phyloP scores from a whole-genome alignment of 1,284 basidiomycete genomes.

The Vanrija sp. region DNA sequence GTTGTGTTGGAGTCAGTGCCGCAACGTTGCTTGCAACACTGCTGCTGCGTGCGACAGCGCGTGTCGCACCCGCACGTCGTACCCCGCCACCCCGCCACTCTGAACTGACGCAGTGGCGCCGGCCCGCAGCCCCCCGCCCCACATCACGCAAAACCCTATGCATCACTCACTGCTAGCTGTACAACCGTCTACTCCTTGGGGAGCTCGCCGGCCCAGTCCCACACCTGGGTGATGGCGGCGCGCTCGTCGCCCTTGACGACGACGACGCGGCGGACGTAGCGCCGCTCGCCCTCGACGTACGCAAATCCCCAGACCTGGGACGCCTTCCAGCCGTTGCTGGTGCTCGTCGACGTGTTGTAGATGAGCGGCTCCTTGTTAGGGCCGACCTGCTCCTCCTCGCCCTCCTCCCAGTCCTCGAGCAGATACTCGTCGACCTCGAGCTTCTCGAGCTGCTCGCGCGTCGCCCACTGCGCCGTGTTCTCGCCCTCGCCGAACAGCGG shows the following conservation, averaged over 20 bases:
- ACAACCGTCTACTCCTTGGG: too few species aligned
- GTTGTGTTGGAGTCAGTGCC: too few species aligned
- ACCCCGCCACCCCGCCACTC: too few species aligned
- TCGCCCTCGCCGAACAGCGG: conserved; percentile 6
- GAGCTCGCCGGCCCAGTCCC: too few species aligned
- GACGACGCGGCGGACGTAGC: conserved; percentile 5
- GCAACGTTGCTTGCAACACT: too few species aligned
- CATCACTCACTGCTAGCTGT: too few species aligned
- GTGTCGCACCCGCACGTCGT: too few species aligned
- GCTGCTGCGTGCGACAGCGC: too few species aligned
- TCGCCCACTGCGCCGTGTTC: background rate
- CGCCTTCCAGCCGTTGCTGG: conserved; percentile 3
- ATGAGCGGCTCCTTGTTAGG: background rate
- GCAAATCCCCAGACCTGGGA: conserved; percentile 12
- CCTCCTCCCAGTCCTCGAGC: background rate
- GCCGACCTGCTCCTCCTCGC: conserved; percentile 1
- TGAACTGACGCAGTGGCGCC: too few species aligned
- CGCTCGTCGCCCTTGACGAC: conserved; percentile 3
- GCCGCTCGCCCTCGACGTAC: conserved; percentile 5
- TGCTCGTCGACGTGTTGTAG: background rate
- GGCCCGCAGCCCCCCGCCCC: too few species aligned
- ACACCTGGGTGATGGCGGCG: too few species aligned
- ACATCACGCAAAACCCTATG: too few species aligned
- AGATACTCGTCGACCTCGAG: conserved; percentile 4
- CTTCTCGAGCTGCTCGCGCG: background rate